A percentile compares a stretch with the other conserved stretches of the same genome.
phyloP scores from a whole-genome alignment of 441 rosid genomes.

The Croton laevigatus region DNA sequence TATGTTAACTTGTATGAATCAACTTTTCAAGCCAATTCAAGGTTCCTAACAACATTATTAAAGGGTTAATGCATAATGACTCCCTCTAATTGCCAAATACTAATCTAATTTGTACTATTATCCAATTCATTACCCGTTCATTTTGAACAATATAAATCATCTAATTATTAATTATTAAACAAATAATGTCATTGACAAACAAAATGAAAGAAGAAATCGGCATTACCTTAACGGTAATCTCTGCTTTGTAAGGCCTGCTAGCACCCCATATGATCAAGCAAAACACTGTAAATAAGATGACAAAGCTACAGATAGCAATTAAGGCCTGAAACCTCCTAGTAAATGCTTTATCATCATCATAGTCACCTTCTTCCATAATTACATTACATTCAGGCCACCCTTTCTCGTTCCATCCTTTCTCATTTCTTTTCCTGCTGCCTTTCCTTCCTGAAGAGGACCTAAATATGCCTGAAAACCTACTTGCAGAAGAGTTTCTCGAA shows the following conservation, averaged over 20 bases:
- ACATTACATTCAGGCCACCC: slow-evolving; percentile 89
- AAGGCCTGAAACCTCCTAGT: slow-evolving; percentile 59
- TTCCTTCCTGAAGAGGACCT: slow-evolving; percentile 72
- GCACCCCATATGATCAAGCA: slow-evolving; percentile 94
- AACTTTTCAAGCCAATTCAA: not conserved
- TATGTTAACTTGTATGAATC: not conserved
- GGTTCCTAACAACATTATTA: not conserved
- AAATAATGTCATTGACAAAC: not conserved
- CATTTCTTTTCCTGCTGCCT: slow-evolving; percentile 46
- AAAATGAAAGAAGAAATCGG: not conserved
- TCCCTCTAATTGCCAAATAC: not conserved
- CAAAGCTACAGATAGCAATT: slow-evolving; percentile 50
- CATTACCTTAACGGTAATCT: slow-evolving; percentile 62
- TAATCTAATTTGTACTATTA: not conserved
- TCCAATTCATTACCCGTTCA: not conserved
- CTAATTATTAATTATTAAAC: not conserved
- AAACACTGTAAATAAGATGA: slow-evolving; percentile 66
- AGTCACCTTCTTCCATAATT: slow-evolving; percentile 70
- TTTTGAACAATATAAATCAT: not conserved
- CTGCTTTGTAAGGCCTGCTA: slow-evolving; percentile 77
- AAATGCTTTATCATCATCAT: slow-evolving; percentile 55
- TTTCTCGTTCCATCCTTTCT: slow-evolving; percentile 74
- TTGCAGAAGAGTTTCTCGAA: slow-evolving; percentile 75
- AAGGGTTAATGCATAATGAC: not conserved
- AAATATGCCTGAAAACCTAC: slow-evolving; percentile 78